Conservation (phyloP, 805 yeast species). For the Kodamaea hsintzibuensis region DNA sequence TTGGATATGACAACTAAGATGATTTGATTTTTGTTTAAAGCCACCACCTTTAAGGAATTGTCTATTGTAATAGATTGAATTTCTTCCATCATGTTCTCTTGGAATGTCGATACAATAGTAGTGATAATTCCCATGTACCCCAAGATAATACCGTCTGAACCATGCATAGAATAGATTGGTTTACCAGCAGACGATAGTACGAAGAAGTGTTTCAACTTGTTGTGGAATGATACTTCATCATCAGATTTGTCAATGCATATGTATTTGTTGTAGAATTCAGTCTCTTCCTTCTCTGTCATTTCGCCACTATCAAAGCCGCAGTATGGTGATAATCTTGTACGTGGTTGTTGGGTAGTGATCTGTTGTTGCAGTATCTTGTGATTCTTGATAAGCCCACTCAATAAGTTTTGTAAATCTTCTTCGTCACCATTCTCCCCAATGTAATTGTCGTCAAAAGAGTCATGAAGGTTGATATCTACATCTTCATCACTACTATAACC, state of each 20-base stretch:
- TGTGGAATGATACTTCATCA: conserved; percentile 21
- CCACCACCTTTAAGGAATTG: conserved; percentile 51
- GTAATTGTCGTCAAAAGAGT: conserved; percentile 9
- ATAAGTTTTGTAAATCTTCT: conserved; percentile 25
- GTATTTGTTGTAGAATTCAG: conserved; percentile 17
- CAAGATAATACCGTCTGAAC: conserved; percentile 63
- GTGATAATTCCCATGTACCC: conserved; percentile 81
- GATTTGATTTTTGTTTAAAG: conserved; percentile 66
- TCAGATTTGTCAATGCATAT: conserved; percentile 19
- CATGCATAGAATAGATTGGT: conserved; percentile 79
- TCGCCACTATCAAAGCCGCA: conserved; percentile 1
- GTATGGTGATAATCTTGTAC: conserved; percentile 2
- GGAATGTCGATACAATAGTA: conserved; percentile 72
- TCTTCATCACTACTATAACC: conserved; percentile 10
- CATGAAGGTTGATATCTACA: conserved; percentile 5
- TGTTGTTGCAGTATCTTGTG: conserved; percentile 7
- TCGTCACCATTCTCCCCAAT: conserved; percentile 11
- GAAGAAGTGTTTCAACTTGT: conserved; percentile 66
- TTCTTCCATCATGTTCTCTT: conserved; percentile 39
- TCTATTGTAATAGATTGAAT: conserved; percentile 55
- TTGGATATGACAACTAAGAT: conserved; percentile 69
- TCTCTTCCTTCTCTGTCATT: conserved; percentile 4
- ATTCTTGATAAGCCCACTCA: conserved; percentile 23
- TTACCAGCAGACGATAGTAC: conserved; percentile 84
- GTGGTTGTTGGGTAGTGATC: background rate